These are phyloP conservation scores for Trypanosoma caninum DNA, from an alignment of 208 protist genomes.

Conservation along the genomic window DNA sequence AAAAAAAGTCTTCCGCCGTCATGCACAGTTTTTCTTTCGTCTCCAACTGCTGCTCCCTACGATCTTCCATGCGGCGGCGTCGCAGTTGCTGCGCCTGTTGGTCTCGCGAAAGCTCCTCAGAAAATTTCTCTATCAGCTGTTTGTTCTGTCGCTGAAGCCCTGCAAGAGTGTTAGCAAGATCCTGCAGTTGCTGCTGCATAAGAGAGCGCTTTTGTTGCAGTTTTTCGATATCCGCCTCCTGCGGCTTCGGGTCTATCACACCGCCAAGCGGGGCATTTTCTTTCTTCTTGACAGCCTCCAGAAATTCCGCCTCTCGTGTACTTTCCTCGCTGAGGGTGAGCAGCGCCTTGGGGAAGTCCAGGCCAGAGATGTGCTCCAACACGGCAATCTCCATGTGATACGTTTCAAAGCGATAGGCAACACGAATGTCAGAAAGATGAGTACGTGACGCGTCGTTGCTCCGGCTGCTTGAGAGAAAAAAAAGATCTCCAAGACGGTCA, in stretches of 20 bases:
- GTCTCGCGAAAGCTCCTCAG: conserved; percentile 65
- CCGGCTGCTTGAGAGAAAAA: conserved; percentile 85
- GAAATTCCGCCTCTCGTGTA: conserved; percentile 30
- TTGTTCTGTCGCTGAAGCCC: conserved; percentile 78
- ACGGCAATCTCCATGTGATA: conserved; percentile 88
- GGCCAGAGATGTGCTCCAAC: conserved; percentile 77
- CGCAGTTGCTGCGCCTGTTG: conserved; percentile 66
- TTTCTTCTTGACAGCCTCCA: conserved; percentile 25
- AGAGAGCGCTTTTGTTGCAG: conserved; percentile 56
- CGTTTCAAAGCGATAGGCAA: conserved; percentile 88
- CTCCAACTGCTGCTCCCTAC: conserved; percentile 26
- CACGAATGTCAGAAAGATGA: conserved; percentile 84
- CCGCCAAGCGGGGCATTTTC: conserved; percentile 21
- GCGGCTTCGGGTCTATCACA: conserved; percentile 72
- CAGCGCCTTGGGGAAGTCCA: conserved; percentile 69
- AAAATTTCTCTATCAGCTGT: conserved; percentile 74
- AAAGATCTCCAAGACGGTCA: conserved; percentile 79
- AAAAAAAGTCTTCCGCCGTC: conserved; percentile 14
- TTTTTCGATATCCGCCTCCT: conserved; percentile 61
- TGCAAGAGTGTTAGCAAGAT: conserved; percentile 45
- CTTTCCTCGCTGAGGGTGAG: conserved; percentile 70
- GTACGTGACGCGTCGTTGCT: conserved; percentile 80
- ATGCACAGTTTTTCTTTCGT: not conserved
- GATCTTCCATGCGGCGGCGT: conserved; percentile 35
- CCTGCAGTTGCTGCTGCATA: conserved; percentile 65